Evolutionary conservation across 1,284 basidiomycete species (phyloP), one percentile per base, ranked within the genome.

Genomic region (Abortiporus biennis): DNA sequence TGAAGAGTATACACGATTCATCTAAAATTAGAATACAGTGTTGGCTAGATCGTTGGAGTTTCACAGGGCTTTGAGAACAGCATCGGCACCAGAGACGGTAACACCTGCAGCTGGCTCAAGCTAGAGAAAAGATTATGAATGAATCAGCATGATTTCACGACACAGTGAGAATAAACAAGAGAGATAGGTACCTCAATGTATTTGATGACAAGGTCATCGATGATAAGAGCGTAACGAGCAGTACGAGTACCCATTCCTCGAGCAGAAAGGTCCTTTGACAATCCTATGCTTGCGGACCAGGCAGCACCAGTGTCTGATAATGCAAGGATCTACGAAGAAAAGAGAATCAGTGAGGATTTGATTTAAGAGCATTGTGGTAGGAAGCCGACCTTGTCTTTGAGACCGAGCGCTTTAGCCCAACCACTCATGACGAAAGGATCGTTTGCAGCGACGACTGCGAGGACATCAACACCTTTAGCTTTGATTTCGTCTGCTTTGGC

Each of bases 351-450:
- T 21, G 8, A 42, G 21, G 3, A 4, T 11, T n/a, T n/a, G n/a
- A n/a, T n/a, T n/a, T n/a, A n/a, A n/a, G n/a, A n/a, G n/a, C n/a
- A n/a, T n/a, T n/a, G n/a, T n/a, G n/a, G n/a, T 9, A 3, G 32
- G 38, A 36, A 24, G 22, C 48, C n/a, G 40, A 78, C 84, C 69
- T 84, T 81, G 60, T 90, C 85, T 59, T 84, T 76, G 53, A 82
- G 67, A 4, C 78, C 78, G 50, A 78, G 70, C 45, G 78, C 70
- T 38, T 81, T 74, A 15, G 72, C 80, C 84, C 87, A 91, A 37
- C 78, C 88, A 52, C 75, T 80, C 75, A 85, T 73, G 46, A 88
- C 85, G 56, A 84, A 88, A n/a, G 76, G 64, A 54, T 88, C 86
- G 61, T 88, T 89, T 36, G 79, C 75, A 16, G 83, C 76, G 46